Evolutionary conservation across 1,139 yeast genomes (phyloP).

Genomic region (Debaryomyces udenii): DNA sequence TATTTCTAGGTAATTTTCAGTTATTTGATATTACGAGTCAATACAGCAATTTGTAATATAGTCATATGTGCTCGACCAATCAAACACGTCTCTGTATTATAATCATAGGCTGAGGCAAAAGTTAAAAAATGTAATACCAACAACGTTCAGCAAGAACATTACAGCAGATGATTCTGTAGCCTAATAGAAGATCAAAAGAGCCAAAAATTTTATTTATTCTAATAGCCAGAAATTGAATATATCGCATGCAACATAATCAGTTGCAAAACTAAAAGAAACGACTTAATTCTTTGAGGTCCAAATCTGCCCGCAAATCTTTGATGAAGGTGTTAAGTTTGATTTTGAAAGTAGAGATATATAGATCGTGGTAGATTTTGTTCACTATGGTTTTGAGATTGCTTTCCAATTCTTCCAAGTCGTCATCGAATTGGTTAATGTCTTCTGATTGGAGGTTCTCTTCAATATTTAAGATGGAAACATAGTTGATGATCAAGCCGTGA

Average conservation of each 20-base stretch:
- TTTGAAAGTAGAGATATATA: conserved; percentile 28
- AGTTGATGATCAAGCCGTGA: conserved; percentile 33
- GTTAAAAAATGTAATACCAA: too few species aligned
- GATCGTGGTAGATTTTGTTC: conserved; percentile 26
- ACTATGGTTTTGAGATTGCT: conserved; percentile 29
- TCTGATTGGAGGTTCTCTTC: conserved; percentile 17
- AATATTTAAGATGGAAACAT: conserved; percentile 30
- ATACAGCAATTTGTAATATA: too few species aligned
- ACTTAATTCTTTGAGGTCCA: conserved; percentile 32
- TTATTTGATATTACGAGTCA: too few species aligned
- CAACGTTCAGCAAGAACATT: too few species aligned
- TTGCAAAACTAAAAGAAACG: conserved; percentile 13
- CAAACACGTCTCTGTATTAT: too few species aligned
- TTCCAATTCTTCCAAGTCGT: conserved; percentile 31
- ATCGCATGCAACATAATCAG: not conserved
- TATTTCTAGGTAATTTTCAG: too few species aligned
- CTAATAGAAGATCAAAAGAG: too few species aligned
- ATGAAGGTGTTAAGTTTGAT: conserved; percentile 23
- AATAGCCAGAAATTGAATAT: too few species aligned
- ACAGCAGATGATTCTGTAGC: too few species aligned
- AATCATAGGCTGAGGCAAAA: too few species aligned
- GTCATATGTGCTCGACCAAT: too few species aligned
- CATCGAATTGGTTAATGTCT: conserved; percentile 19
- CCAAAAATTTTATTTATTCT: too few species aligned
- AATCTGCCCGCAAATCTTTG: conserved; percentile 34